Percentiles rank a stretch among this genome's conserved stretches.
Evolutionary conservation across 139 green algal species (phyloP).

Genomic region (Mychonastes homosphaera): DNA sequence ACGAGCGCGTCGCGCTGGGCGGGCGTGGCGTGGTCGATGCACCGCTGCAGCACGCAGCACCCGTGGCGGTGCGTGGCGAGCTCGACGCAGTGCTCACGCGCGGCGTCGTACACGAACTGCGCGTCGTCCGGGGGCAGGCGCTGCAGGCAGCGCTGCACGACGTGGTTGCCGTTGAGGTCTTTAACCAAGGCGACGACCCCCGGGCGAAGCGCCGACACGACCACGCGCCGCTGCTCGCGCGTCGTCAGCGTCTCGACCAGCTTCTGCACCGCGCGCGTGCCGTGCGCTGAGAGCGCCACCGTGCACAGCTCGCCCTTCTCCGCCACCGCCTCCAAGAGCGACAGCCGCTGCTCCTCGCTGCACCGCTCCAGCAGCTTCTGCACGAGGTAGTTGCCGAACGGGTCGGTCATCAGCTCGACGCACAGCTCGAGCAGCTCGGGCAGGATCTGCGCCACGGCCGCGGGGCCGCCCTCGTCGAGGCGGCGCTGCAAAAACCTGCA

Average conservation of each 20-base stretch:
- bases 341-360: constrained; percentile 76
- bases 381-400: constrained; percentile 99
- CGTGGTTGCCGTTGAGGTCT: constrained; percentile 98
- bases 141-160: constrained; percentile 96
- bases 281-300: constrained; percentile 91
- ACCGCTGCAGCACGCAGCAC: constrained; percentile 98
- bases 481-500: constrained; percentile 95
- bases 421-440: constrained; percentile 57
- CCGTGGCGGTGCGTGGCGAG: constrained; percentile 95
- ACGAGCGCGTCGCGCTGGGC: constrained; percentile 70
- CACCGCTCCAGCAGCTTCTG: constrained; percentile 97
- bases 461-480: constrained; percentile 87
- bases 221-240: constrained; percentile 59
- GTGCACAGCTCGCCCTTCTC: constrained; percentile 64
- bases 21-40: constrained; percentile 88
- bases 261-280: constrained; percentile 95
- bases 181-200: constrained; percentile 93
- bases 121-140: constrained; percentile 38
- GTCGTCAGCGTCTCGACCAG: constrained; percentile 81
- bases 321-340: constrained; percentile 61
- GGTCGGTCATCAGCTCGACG: constrained; percentile 92
- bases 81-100: constrained; percentile 69
- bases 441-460: constrained; percentile 65
- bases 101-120: constrained; percentile 95
- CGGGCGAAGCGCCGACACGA: constrained; percentile 63